Percentiles rank a stretch among this genome's conserved stretches.
These are phyloP conservation scores for Akanthomyces uredinophilus DNA, from an alignment of 2,329 filamentous ascomycete species.

Conservation along the genomic window DNA sequence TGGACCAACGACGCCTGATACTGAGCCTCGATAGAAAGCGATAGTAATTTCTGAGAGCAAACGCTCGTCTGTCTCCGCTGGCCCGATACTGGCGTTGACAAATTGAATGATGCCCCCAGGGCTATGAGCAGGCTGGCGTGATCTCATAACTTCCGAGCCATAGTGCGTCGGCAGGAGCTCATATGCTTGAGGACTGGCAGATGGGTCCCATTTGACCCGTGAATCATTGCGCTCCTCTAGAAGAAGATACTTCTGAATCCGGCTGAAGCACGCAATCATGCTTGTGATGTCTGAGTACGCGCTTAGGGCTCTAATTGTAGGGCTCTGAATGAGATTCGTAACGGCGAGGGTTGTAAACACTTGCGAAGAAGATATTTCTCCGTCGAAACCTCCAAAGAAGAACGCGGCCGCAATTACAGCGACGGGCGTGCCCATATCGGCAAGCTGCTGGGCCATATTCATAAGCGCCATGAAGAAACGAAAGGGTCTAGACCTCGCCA, in stretches of 20 bases:
- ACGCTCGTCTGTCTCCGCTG: neutral
- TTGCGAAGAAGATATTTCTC: neutral
- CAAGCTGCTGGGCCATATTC: neutral
- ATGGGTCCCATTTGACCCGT: neutral
- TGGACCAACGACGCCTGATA: neutral
- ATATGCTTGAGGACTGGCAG: neutral
- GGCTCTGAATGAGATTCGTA: neutral
- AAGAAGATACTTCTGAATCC: neutral
- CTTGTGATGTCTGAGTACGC: neutral
- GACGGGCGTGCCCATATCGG: neutral
- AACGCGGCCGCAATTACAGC: neutral
- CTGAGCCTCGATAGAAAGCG: neutral
- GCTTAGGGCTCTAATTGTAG: neutral
- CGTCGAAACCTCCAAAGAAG: neutral
- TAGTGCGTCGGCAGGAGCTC: neutral
- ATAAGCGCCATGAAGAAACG: neutral
- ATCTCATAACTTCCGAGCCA: neutral
- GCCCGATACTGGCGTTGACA: neutral
- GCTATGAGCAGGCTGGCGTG: neutral
- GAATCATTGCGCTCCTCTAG: neutral
- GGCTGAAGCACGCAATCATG: neutral
- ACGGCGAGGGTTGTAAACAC: neutral
- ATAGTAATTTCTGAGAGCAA: neutral
- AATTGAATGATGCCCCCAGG: neutral
- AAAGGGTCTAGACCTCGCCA: neutral